Conservation (phyloP, 2,329 filamentous ascomycete genomes). For the Pseudocercospora fuligena region DNA sequence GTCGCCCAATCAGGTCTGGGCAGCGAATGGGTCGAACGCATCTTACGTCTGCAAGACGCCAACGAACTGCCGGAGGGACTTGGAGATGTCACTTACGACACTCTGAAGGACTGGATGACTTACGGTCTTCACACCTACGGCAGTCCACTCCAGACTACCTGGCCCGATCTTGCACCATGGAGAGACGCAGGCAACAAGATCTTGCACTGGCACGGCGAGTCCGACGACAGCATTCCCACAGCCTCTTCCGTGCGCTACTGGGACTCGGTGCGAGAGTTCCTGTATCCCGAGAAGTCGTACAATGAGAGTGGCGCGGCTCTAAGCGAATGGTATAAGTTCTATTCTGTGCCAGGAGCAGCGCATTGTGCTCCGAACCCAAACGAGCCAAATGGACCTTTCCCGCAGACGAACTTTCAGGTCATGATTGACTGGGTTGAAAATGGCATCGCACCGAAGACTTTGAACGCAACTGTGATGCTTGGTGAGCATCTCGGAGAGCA, state of each 20-base stretch:
- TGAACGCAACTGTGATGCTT: slow-evolving; percentile 23
- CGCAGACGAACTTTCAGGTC: slow-evolving; percentile 52
- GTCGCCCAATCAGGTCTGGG: slow-evolving; percentile 42
- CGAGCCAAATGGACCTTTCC: slow-evolving; percentile 45
- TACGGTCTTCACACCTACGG: slow-evolving; percentile 55
- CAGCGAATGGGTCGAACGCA: slow-evolving; percentile 51
- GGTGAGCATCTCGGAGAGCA: slow-evolving; percentile 26
- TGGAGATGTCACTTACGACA: slow-evolving; percentile 60
- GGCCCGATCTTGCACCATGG: slow-evolving; percentile 59
- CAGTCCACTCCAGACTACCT: slow-evolving; percentile 59
- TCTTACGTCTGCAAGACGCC: slow-evolving; percentile 43
- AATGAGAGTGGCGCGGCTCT: slow-evolving; percentile 48
- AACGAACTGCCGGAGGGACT: slow-evolving; percentile 44
- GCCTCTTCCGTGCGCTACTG: slow-evolving; percentile 61
- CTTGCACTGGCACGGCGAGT: slow-evolving; percentile 64
- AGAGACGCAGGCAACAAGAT: slow-evolving; percentile 59
- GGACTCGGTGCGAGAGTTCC: slow-evolving; percentile 57
- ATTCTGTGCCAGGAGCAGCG: slow-evolving; percentile 58
- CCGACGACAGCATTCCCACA: slow-evolving; percentile 58
- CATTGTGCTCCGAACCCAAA: slow-evolving; percentile 50
- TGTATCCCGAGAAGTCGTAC: slow-evolving; percentile 52
- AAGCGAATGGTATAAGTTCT: slow-evolving; percentile 60
- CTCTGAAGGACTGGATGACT: slow-evolving; percentile 60
- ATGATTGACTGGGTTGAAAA: slow-evolving; percentile 39
- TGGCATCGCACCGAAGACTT: slow-evolving; percentile 20